A percentile compares a stretch with the other conserved stretches of the same genome.
phyloP scores from a whole-genome alignment of 805 yeast species.

The Yamadazyma paraphyllophila region DNA sequence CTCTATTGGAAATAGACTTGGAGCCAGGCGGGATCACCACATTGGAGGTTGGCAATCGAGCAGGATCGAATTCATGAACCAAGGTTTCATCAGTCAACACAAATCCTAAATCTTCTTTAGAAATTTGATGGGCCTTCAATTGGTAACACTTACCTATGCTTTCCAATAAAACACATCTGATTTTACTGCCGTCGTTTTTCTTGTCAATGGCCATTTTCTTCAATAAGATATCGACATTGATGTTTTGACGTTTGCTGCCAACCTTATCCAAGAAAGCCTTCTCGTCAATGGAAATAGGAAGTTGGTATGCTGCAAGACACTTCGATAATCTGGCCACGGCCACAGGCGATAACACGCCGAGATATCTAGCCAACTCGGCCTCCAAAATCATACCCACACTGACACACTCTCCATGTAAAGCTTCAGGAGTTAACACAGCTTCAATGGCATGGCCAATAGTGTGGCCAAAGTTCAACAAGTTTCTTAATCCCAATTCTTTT shows the following conservation, averaged over 20 bases:
- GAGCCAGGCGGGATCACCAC: conserved; percentile 90
- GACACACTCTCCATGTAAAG: conserved; percentile 98
- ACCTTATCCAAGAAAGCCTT: conserved; percentile 62
- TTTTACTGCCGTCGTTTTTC: conserved; percentile 90
- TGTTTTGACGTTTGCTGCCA: conserved; percentile 56
- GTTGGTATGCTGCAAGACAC: conserved; percentile 78
- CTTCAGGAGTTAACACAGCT: conserved; percentile 95
- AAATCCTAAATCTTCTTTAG: conserved; percentile 76
- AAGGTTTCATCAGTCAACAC: conserved; percentile 78
- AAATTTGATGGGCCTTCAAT: conserved; percentile 78
- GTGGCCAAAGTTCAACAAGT: conserved; percentile 92
- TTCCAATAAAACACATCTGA: conserved; percentile 80
- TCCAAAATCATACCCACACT: conserved; percentile 93
- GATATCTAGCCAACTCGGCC: conserved; percentile 91
- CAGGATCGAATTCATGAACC: conserved; percentile 55
- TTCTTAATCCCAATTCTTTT: conserved; percentile 91
- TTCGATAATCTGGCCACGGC: conserved; percentile 89
- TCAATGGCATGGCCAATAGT: conserved; percentile 98
- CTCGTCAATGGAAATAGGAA: conserved; percentile 80
- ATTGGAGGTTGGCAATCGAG: conserved; percentile 36
- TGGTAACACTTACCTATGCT: conserved; percentile 88
- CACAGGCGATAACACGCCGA: conserved; percentile 85
- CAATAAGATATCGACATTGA: conserved; percentile 74
- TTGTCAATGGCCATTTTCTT: conserved; percentile 93
- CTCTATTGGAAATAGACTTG: conserved; percentile 94